phyloP scores from a whole-genome alignment of 2,329 filamentous ascomycete species.

The Ceratocystis eucalypticola region DNA sequence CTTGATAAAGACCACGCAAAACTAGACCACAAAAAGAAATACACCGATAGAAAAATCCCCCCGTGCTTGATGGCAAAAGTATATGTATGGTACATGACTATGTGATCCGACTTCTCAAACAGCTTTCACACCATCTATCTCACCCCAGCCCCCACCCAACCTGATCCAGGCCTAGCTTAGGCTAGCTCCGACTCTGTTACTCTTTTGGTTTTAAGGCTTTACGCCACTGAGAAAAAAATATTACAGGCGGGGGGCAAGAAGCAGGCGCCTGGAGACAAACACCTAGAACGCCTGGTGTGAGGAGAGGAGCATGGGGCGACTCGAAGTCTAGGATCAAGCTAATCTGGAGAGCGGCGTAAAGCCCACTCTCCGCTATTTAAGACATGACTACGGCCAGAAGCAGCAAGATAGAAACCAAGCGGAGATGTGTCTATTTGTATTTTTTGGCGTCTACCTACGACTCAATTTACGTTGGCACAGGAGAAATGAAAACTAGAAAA shows the following conservation, averaged over 20 bases:
- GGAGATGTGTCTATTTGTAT: neutral
- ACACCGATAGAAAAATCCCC: too few species aligned
- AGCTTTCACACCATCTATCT: neutral
- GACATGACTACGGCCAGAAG: too few species aligned
- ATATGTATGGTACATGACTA: too few species aligned
- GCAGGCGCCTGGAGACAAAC: too few species aligned
- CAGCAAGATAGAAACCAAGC: too few species aligned
- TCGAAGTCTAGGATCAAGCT: too few species aligned
- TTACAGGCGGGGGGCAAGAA: neutral
- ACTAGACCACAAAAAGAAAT: neutral
- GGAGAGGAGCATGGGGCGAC: too few species aligned
- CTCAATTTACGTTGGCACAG: neutral
- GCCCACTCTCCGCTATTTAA: too few species aligned
- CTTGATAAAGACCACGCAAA: neutral
- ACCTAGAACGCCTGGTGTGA: too few species aligned
- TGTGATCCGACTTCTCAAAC: too few species aligned
- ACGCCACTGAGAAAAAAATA: neutral
- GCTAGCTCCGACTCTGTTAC: neutral
- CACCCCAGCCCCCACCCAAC: neutral
- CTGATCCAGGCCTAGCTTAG: neutral
- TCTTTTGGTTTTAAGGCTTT: neutral
- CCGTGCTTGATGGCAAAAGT: neutral
- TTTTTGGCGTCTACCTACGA: neutral
- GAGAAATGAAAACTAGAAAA: neutral
- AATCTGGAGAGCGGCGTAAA: too few species aligned